Conservation (phyloP, 1,284 basidiomycete species). For the Stygiomarasmius scandens region DNA sequence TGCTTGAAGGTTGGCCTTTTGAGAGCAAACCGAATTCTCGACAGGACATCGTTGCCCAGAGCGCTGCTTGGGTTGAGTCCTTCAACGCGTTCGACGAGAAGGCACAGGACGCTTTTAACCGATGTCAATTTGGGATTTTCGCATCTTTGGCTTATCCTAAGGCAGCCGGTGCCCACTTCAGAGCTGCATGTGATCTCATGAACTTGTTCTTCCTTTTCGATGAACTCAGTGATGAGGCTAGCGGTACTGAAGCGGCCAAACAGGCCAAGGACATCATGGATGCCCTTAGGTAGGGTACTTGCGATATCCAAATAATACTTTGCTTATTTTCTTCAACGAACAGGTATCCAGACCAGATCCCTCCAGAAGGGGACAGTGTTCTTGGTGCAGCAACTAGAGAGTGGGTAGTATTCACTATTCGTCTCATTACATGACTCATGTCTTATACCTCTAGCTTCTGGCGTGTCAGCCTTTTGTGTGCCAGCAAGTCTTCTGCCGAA, state of each 20-base stretch:
- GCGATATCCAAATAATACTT: not conserved
- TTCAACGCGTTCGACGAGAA: slow-evolving; percentile 5
- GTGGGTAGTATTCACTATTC: not conserved
- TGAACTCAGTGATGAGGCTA: slow-evolving; percentile 41
- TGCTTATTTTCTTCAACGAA: not conserved
- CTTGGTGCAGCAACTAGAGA: not conserved
- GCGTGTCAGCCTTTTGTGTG: slow-evolving; percentile 33
- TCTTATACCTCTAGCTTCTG: slow-evolving; percentile 40
- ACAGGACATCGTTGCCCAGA: slow-evolving; percentile 1
- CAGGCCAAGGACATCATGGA: slow-evolving; percentile 35
- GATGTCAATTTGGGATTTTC: slow-evolving; percentile 7
- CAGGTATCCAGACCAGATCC: not conserved
- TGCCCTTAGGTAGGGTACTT: slow-evolving; percentile 22
- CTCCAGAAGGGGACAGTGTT: not conserved
- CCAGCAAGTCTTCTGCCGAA: slow-evolving; percentile 35
- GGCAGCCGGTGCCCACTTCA: not conserved
- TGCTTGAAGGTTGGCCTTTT: slow-evolving; percentile 10
- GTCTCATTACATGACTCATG: slow-evolving; percentile 18
- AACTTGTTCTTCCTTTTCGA: slow-evolving; percentile 46
- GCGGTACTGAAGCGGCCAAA: slow-evolving; percentile 16
- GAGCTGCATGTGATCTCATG: slow-evolving; percentile 38
- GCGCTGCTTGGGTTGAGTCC: slow-evolving; percentile 5
- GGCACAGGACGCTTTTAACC: slow-evolving; percentile 4
- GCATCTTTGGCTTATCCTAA: slow-evolving; percentile 8
- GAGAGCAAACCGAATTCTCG: slow-evolving; percentile 1